Conservation (phyloP, 192 early-diverging fungal species). For the Coemansia reversa region DNA sequence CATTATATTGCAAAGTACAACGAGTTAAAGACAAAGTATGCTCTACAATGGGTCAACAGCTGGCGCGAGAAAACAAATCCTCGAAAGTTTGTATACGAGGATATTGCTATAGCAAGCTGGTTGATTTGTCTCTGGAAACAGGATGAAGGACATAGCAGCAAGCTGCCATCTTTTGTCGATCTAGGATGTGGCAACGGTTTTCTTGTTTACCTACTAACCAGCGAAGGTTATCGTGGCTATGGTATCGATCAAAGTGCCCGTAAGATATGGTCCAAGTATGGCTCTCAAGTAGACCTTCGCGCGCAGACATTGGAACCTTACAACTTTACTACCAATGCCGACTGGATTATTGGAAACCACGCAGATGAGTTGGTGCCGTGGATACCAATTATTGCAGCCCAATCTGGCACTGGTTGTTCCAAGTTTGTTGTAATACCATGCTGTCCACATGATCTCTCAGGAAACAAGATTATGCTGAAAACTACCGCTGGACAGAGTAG, state of each 20-base stretch:
- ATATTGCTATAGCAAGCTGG: slow-evolving; percentile 83
- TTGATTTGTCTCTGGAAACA: slow-evolving; percentile 72
- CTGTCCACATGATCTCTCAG: slow-evolving; percentile 75
- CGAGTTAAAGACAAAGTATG: slow-evolving; percentile 68
- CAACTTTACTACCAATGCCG: slow-evolving; percentile 17
- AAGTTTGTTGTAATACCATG: slow-evolving; percentile 78
- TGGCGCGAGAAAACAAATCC: slow-evolving; percentile 88
- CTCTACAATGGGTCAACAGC: slow-evolving; percentile 60
- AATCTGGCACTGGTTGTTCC: slow-evolving; percentile 9
- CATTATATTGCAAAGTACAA: slow-evolving; percentile 64
- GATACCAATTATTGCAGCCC: slow-evolving; percentile 75
- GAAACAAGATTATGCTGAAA: slow-evolving; percentile 57
- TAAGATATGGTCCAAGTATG: slow-evolving; percentile 73
- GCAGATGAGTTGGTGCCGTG: slow-evolving; percentile 86
- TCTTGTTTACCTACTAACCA: slow-evolving; percentile 67
- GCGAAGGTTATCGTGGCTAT: slow-evolving; percentile 69
- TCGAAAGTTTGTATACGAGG: slow-evolving; percentile 82
- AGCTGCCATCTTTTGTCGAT: slow-evolving; percentile 68
- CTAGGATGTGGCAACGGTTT: slow-evolving; percentile 87
- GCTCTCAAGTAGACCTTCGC: slow-evolving; percentile 38
- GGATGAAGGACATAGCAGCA: slow-evolving; percentile 8
- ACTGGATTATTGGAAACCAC: slow-evolving; percentile 89
- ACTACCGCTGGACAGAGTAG: slow-evolving; percentile 56
- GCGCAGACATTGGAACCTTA: slow-evolving; percentile 60
- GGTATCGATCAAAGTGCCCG: slow-evolving; percentile 75